These are phyloP conservation scores for Eucalyptus erythrocorys DNA, from an alignment of 345 rosid species.

Conservation along the genomic window DNA sequence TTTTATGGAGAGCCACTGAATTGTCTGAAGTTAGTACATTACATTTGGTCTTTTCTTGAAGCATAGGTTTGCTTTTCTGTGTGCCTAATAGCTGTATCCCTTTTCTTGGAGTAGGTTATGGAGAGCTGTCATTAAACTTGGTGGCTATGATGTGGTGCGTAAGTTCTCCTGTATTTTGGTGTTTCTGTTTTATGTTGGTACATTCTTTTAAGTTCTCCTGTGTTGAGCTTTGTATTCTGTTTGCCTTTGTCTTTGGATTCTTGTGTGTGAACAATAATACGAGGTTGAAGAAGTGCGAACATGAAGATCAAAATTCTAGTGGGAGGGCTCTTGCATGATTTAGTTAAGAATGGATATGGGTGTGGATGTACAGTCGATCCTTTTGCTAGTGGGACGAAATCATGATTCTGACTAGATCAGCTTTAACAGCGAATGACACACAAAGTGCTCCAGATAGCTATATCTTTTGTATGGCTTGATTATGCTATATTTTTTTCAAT, in stretches of 20 bases:
- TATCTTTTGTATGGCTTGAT: background rate
- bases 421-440: background rate
- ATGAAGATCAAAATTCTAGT: background rate
- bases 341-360: background rate
- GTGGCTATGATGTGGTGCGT: conserved; percentile 89
- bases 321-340: background rate
- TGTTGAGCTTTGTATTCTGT: background rate
- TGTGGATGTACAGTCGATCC: background rate
- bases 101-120: conserved; percentile 44
- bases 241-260: background rate
- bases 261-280: background rate
- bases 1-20: conserved; percentile 72
- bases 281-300: background rate
- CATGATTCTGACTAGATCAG: background rate
- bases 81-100: background rate
- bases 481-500: background rate
- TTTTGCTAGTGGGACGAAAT: background rate
- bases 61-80: background rate
- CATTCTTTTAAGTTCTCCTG: background rate
- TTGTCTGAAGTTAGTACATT: conserved; percentile 57
- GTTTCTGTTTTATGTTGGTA: background rate
- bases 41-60: background rate
- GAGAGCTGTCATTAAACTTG: conserved; percentile 67
- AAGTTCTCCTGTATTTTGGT: background rate
- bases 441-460: background rate